Conservation (phyloP, 2,329 filamentous ascomycete genomes). For the Cercospora sp. region DNA sequence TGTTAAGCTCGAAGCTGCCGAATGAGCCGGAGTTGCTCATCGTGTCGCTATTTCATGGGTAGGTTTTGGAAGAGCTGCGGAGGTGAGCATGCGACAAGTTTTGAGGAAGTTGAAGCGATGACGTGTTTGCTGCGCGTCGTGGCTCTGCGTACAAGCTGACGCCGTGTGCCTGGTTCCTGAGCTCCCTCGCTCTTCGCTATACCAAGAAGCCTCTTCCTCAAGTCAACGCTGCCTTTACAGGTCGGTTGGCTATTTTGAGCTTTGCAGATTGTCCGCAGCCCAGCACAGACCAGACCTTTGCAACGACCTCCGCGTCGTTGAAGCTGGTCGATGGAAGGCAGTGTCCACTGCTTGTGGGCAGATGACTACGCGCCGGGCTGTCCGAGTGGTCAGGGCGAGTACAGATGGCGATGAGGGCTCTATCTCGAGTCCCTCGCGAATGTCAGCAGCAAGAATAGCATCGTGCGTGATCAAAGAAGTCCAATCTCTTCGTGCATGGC, state of each 20-base stretch:
- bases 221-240: background rate
- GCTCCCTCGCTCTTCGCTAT: background rate
- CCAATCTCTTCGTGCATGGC: background rate
- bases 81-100: slow-evolving; percentile 11
- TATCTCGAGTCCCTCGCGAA: background rate
- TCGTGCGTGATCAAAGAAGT: background rate
- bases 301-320: background rate
- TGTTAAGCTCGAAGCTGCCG: slow-evolving; percentile 31
- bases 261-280: background rate
- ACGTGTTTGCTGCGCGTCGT: background rate
- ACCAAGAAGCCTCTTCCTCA: background rate
- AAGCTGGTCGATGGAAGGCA: background rate
- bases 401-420: background rate
- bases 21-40: slow-evolving; percentile 30
- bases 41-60: slow-evolving; percentile 4
- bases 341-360: background rate
- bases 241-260: background rate
- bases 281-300: background rate
- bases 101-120: background rate
- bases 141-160: background rate
- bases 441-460: background rate
- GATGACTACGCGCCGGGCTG: background rate
- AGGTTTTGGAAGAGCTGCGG: background rate
- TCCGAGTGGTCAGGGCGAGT: background rate
- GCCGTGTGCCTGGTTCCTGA: background rate